Percentiles rank a stretch among this genome's conserved stretches.
Evolutionary conservation across 2,329 filamentous ascomycete species (phyloP).

Genomic region (Delphinella strobiligena): DNA sequence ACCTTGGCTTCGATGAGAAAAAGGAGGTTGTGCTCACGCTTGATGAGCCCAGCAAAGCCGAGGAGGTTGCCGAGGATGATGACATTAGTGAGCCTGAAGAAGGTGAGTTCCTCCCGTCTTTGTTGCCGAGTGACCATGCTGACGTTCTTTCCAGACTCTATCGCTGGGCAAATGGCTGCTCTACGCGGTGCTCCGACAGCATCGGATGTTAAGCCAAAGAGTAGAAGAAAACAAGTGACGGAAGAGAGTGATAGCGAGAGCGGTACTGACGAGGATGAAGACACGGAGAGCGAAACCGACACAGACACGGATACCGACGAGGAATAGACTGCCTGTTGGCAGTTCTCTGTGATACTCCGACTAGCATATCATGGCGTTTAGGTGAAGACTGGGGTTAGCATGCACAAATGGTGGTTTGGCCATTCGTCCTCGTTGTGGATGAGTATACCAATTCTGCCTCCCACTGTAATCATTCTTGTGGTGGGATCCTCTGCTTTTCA

Average conservation of each 20-base stretch:
- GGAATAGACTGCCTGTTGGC: slow-evolving; percentile 28
- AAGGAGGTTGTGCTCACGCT: slow-evolving; percentile 81
- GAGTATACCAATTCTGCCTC: too few species aligned
- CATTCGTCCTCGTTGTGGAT: too few species aligned
- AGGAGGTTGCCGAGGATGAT: slow-evolving; percentile 52
- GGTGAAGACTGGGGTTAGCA: too few species aligned
- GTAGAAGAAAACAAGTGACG: background rate
- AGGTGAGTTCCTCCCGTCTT: too few species aligned
- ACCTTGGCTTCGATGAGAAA: slow-evolving; percentile 87
- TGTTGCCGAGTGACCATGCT: background rate
- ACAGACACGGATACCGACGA: slow-evolving; percentile 66
- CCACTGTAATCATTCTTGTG: too few species aligned
- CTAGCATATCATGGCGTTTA: too few species aligned
- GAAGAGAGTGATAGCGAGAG: slow-evolving; percentile 23
- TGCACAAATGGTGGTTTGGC: too few species aligned
- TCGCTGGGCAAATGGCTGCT: slow-evolving; percentile 26
- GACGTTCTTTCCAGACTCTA: slow-evolving; percentile 20
- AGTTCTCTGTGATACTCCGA: too few species aligned
- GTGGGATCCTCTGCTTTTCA: too few species aligned
- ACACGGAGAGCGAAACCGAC: slow-evolving; percentile 23
- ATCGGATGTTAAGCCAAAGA: slow-evolving; percentile 10
- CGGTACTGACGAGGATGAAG: slow-evolving; percentile 24
- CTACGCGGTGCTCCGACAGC: slow-evolving; percentile 21
- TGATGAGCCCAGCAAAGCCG: slow-evolving; percentile 78
- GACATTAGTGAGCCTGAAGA: slow-evolving; percentile 98